These are phyloP conservation scores for Leucoagaricus sp. DNA, from an alignment of 1,284 basidiomycete genomes.

Conservation along the genomic window DNA sequence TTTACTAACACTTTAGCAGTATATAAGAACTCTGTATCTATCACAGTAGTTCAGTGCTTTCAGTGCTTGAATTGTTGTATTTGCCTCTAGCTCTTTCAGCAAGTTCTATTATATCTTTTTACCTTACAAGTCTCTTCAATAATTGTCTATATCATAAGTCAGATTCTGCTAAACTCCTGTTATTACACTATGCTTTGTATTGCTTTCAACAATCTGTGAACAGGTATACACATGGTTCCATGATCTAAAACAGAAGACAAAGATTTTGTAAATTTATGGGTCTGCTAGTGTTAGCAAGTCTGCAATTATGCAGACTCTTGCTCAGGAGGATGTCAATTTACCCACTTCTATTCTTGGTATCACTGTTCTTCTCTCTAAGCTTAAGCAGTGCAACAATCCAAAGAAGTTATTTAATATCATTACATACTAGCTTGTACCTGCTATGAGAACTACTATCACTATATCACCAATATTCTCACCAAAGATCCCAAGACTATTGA, in stretches of 20 bases:
- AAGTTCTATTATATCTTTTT: no score
- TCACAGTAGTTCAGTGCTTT: no score
- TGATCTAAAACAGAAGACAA: neutral
- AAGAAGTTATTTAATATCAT: neutral
- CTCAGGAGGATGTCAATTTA: neutral
- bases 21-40: no score
- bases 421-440: neutral
- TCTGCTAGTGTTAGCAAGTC: neutral
- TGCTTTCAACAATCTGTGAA: no score
- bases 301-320: slow-evolving; percentile 1
- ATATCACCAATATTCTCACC: neutral
- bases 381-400: neutral
- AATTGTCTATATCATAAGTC: no score
- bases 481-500: neutral
- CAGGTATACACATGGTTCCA: neutral
- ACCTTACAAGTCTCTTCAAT: no score
- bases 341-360: neutral
- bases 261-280: neutral
- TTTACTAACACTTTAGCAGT: no score
- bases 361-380: neutral
- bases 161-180: no score
- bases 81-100: no score
- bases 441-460: neutral
- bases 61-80: no score
- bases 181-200: no score